Evolutionary conservation across 2,329 filamentous ascomycete species (phyloP).

Genomic region (Claviceps purpurea): DNA sequence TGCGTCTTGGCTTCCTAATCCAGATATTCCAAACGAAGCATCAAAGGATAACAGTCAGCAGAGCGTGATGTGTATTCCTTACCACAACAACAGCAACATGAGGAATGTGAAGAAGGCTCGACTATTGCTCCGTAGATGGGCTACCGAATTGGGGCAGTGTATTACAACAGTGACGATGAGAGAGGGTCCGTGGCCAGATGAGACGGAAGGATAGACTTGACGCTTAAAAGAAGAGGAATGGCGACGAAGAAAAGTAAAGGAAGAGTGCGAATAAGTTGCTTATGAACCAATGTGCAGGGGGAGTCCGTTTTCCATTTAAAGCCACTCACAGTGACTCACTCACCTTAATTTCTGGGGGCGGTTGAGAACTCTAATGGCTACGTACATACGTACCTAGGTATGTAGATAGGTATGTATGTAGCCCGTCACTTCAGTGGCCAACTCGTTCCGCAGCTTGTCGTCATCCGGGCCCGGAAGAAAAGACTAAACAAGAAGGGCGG

Average conservation of each 20-base stretch:
- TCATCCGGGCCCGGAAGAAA: not conserved
- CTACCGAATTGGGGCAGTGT: not conserved
- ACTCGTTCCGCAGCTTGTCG: not conserved
- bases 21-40: not conserved
- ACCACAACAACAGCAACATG: not conserved
- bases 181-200: not conserved
- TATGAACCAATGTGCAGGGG: not conserved
- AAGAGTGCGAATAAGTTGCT: not conserved
- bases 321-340: not conserved
- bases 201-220: too few relatives aligned
- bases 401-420: too few relatives aligned
- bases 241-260: not conserved
- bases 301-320: not conserved
- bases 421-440: not conserved
- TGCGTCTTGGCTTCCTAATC: constrained; percentile 5
- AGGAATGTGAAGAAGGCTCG: not conserved
- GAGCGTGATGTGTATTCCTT: not conserved
- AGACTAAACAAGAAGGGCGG: not conserved
- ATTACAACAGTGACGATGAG: not conserved
- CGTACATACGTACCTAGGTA: too few relatives aligned
- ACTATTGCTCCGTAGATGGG: not conserved
- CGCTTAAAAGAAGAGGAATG: not conserved
- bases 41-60: not conserved
- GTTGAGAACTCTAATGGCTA: not conserved
- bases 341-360: not conserved